Conservation (phyloP, 2,329 filamentous ascomycete species). For the Verruconis gallopava region DNA sequence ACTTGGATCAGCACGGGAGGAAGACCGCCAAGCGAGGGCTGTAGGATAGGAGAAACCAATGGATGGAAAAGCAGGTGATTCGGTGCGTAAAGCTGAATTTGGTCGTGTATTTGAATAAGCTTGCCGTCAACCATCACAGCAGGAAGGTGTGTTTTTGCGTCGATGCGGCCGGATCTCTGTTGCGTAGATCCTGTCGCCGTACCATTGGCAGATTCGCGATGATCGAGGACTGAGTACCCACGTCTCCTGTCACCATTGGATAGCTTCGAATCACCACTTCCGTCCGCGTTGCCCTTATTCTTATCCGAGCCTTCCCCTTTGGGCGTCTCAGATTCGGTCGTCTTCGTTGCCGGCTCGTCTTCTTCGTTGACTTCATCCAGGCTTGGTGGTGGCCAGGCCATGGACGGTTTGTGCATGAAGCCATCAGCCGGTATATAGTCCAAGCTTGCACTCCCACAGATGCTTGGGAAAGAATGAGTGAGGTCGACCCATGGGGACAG, state of each 20-base stretch:
- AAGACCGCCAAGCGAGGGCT: slow-evolving; percentile 78
- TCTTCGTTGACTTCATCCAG: slow-evolving; percentile 45
- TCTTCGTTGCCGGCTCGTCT: slow-evolving; percentile 26
- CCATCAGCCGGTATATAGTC: slow-evolving; percentile 85
- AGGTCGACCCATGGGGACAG: slow-evolving; percentile 95
- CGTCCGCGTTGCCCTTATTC: not conserved
- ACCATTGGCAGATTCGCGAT: slow-evolving; percentile 12
- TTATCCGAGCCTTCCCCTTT: not conserved
- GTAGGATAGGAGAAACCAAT: slow-evolving; percentile 76
- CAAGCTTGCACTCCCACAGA: slow-evolving; percentile 55
- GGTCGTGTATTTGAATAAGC: slow-evolving; percentile 65
- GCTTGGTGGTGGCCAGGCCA: slow-evolving; percentile 86
- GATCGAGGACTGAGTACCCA: slow-evolving; percentile 4
- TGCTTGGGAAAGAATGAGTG: slow-evolving; percentile 87
- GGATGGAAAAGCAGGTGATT: slow-evolving; percentile 80
- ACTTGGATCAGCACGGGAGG: slow-evolving; percentile 77
- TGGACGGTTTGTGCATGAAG: slow-evolving; percentile 81
- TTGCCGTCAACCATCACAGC: slow-evolving; percentile 47
- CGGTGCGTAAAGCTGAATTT: slow-evolving; percentile 79
- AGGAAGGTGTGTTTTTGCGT: slow-evolving; percentile 1
- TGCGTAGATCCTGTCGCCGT: slow-evolving; percentile 12
- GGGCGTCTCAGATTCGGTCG: not conserved
- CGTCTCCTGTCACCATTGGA: slow-evolving; percentile 9
- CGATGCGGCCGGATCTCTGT: slow-evolving; percentile 1
- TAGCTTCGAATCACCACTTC: not conserved